Evolutionary conservation across 2,329 filamentous ascomycete species (phyloP), one percentile per base, ranked within the genome.

Genomic region (Cercospora beticola): DNA sequence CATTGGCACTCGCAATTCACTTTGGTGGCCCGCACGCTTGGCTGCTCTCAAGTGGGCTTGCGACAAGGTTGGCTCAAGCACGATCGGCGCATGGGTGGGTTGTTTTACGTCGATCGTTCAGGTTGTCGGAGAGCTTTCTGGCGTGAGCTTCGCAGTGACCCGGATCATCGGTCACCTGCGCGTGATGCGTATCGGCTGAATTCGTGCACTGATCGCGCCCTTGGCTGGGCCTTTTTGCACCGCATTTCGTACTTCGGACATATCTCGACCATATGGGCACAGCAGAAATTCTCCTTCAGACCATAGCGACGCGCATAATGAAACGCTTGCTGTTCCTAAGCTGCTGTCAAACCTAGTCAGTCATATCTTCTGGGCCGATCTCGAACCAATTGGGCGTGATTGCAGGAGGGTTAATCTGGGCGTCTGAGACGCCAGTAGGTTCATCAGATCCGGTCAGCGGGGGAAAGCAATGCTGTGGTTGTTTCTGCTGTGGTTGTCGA

Each of bases 361-460:
- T 10, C 14, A 4, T 23, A 12, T 28, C n/a, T 18, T 28, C 36
- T 30, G 26, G 12, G 61, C 28, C 61, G 61, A 54, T 57, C 67
- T 56, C 62, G 28, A 58, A 36, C 40, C 33, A 21, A 46, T 64
- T 60, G 63, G 67, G 40, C 67, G 23, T 65, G 59, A 66, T 63
- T 69, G 67, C 67, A 66, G 67, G 64, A 69, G 40, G 62, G 52
- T 12, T 23, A 14, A 31, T 58, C 52, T 54, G n/a, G 18, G n/a
- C 23, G 18, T 18, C 43, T 64, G 46, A 64, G 62, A 64, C 61
- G 46, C 9, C 43, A 33, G 60, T 62, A 63, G 61, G 61, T 63
- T 64, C 46, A 28, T 40, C 30, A 57, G 28, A 26, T 64, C 61
- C 61, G 61, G 61, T 28, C 60, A 33, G 52, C 33, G 28, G 26